Base-by-base conservation (phyloP, 331 rosid species). In the Telfairia occidentalis region DNA sequence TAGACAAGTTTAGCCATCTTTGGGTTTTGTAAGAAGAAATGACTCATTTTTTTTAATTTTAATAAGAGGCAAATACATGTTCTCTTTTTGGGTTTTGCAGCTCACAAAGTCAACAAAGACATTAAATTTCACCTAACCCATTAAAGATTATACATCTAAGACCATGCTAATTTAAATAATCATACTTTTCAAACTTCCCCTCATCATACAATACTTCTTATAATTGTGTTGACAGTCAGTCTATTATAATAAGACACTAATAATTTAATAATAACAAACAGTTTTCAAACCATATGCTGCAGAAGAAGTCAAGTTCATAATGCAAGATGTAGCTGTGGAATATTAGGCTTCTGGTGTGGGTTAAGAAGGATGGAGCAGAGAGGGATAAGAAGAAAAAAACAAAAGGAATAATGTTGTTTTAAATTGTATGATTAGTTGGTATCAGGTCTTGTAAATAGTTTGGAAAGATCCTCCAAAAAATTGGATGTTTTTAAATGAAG, bases 51-150 rank as follows among this genome's bases (percentile, higher is more conserved):
- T 43, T 37, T 67, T 9, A 37, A 66, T 19, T 19, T 7, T 21
- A 38, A 66, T 37, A 19, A 40, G 49, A 5, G 11, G 19, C 53
- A 61, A 65, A 65, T 21, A 37, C 72, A 38, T 21, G 52, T 67
- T 40, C 73, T 40, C 11, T 67, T 35, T 40, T 5, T 11, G 53
- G 53, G 53, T 40, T 69, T 24, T 69, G 74, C 38, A 69, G 1
- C 75, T 26, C 24, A 45, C 42, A 18, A 71, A 71, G 60, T 71
- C 61, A 71, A 71, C 59, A 71, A 71, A 9, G 12, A 11, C 76
- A 71, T 49, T 71, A 29, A 48, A 48, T 3, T 71, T 28, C 49
- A 71, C 76, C 76, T 45, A 71, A 48, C 43, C 75, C 57, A 71
- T 28, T 48, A 8, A 71, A 48, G 59, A 46, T 46, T 71, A 71